Conservation (phyloP, 73 alveolate genomes). For the Uronychia setigera region DNA sequence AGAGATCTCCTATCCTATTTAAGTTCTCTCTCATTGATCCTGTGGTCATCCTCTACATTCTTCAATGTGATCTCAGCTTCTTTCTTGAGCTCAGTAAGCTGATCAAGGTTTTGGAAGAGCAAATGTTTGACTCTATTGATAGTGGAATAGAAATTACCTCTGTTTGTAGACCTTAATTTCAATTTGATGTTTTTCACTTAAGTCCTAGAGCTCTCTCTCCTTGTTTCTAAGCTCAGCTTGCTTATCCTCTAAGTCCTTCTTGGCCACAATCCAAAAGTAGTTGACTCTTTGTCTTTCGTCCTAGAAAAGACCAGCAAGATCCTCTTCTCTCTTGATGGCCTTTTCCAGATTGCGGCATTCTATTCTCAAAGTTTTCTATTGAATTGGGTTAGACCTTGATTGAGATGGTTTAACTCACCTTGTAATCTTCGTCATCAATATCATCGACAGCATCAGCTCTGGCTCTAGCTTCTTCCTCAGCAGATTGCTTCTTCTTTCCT, state of each 20-base stretch:
- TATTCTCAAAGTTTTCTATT: conserved; percentile 67
- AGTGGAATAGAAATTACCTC: conserved; percentile 3
- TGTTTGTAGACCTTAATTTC: conserved; percentile 95
- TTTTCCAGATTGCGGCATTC: conserved; percentile 88
- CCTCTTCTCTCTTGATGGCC: conserved; percentile 87
- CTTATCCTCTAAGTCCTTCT: conserved; percentile 94
- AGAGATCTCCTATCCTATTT: conserved; percentile 94
- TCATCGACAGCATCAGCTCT: conserved; percentile 85
- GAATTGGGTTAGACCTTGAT: background rate
- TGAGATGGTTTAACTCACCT: conserved; percentile 27
- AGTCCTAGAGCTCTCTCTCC: conserved; percentile 95
- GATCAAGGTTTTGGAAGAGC: conserved; percentile 93
- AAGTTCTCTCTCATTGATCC: conserved; percentile 94
- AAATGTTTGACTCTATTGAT: conserved; percentile 84
- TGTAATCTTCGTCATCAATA: conserved; percentile 85
- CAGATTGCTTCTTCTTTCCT: conserved; percentile 48
- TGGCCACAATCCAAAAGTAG: conserved; percentile 97
- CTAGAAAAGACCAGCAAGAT: conserved; percentile 89
- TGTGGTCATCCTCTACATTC: conserved; percentile 95
- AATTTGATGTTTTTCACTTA: conserved; percentile 93
- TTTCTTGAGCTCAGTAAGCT: conserved; percentile 92
- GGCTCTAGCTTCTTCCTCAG: conserved; percentile 81
- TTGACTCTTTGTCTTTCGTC: conserved; percentile 97
- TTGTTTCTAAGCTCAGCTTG: conserved; percentile 95
- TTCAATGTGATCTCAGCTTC: conserved; percentile 93